phyloP scores from a whole-genome alignment of 1,284 basidiomycete genomes.

The Neotropicomus parvogracilis region DNA sequence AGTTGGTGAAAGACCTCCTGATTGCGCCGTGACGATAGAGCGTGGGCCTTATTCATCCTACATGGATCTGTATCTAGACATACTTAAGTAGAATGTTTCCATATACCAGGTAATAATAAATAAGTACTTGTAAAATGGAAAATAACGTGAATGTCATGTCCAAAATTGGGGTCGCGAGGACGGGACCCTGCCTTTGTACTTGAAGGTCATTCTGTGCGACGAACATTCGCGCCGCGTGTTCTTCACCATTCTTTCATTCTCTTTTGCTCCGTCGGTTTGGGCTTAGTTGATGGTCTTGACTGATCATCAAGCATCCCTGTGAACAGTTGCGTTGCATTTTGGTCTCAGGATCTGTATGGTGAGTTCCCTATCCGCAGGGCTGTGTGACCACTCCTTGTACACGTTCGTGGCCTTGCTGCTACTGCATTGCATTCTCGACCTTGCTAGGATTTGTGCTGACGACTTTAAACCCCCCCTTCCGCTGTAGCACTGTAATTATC shows the following conservation, averaged over 20 bases:
- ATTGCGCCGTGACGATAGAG: constrained; percentile 14
- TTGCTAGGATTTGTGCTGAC: constrained; percentile 20
- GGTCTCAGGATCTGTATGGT: constrained; percentile 25
- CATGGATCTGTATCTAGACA: background rate
- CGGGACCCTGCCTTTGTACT: constrained; percentile 6
- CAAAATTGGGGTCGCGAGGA: constrained; percentile 10
- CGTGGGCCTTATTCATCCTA: background rate
- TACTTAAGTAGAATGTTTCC: no score
- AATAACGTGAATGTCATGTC: constrained; percentile 15
- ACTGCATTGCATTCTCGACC: constrained; percentile 36
- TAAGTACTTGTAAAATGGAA: constrained; percentile 8
- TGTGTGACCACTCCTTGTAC: constrained; percentile 18
- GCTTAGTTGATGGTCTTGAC: constrained; percentile 30
- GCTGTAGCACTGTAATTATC: constrained; percentile 32
- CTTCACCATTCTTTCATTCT: constrained; percentile 17
- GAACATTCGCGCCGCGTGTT: constrained; percentile 17
- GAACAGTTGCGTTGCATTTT: constrained; percentile 7
- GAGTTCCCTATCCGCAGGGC: constrained; percentile 16
- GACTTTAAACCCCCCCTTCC: constrained; percentile 15
- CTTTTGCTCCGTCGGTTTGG: constrained; percentile 2
- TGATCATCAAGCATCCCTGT: constrained; percentile 20
- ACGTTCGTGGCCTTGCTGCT: constrained; percentile 36
- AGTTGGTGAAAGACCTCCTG: constrained; percentile 49
- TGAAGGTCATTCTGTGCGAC: constrained; percentile 15
- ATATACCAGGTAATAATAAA: constrained; percentile 8